A percentile compares a stretch with the other conserved stretches of the same genome.
Evolutionary conservation across 2,329 filamentous ascomycete genomes (phyloP).

Genomic region (Xylariaceae sp.): DNA sequence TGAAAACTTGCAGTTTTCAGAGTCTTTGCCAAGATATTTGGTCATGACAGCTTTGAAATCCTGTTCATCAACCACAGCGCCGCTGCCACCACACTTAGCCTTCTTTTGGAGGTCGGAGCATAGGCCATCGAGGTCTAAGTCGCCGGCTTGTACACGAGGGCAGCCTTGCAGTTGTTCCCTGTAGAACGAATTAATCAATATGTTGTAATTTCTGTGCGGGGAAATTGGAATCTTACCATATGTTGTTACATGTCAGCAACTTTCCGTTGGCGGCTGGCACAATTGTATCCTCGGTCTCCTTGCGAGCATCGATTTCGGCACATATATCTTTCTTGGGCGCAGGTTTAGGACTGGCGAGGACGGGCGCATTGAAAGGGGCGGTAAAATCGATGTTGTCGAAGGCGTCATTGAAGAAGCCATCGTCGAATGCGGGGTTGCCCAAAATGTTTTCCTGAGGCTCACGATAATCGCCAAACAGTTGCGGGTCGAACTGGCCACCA

Average conservation of each 20-base stretch:
- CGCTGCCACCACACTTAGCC: constrained; percentile 88
- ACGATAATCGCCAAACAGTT: constrained; percentile 87
- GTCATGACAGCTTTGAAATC: constrained; percentile 81
- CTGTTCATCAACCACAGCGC: constrained; percentile 82
- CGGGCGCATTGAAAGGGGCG: constrained; percentile 72
- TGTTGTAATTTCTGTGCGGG: background rate
- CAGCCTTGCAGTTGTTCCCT: constrained; percentile 91
- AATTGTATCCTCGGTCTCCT: constrained; percentile 69
- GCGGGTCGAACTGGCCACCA: constrained; percentile 82
- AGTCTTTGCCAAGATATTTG: constrained; percentile 51
- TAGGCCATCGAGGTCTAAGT: constrained; percentile 89
- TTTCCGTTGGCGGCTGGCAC: constrained; percentile 55
- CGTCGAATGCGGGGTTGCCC: constrained; percentile 67
- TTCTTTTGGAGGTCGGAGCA: constrained; percentile 94
- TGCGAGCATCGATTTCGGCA: constrained; percentile 71
- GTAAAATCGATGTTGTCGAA: constrained; percentile 78
- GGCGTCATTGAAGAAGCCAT: constrained; percentile 68
- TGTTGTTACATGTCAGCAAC: constrained; percentile 81
- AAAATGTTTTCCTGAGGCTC: constrained; percentile 84
- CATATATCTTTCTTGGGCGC: constrained; percentile 62
- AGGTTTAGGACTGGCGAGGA: constrained; percentile 36
- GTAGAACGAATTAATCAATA: constrained; percentile 38
- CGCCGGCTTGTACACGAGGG: constrained; percentile 82
- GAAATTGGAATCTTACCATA: constrained; percentile 67
- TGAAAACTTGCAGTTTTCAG: too few species aligned